Evolutionary conservation across 345 rosid species (phyloP), one percentile per base, ranked within the genome.

Genomic region (Salix purpurea): DNA sequence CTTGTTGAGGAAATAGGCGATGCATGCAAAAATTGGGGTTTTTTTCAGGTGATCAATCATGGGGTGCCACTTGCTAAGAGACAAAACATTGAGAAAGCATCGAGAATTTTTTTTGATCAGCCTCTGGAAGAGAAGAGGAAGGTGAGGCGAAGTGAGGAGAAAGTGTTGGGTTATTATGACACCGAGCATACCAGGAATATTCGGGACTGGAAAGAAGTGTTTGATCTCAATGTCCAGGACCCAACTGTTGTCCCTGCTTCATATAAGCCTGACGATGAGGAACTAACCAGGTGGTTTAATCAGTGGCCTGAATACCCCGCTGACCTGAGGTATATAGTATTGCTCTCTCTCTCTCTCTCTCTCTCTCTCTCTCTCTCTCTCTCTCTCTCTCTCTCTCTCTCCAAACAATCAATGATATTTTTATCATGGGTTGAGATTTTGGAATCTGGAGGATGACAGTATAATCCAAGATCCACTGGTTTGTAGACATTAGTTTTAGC

Each of bases 181-280:
- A 34, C 42, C 7, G 90, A 87, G 77, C 83, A 82, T 58, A 85
- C 88, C 34, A 87, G 85, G 79, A 87, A 87, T 70, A 87, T 85
- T 65, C 82, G 90, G 77, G 90, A 87, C 54, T 85, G 90, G 90
- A 87, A 84, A 74, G 90, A 87, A 62, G 84, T 87, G 19, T 83
- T 84, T 74, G 90, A 87, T 76, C 71, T 78, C 32, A 61, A 34
- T 18, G 65, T 73, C 7, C 8, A 52, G 1, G 34, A 69, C 4
- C 86, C 83, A 50, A 75, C 72, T 8, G 24, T 75, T 9, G 65
- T 76, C 14, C 83, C 83, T 4, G 80, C 85, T 58, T 83, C 87
- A 0, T 62, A 56, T 60, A 65, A 68, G 14, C 77, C 81, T 0
- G 76, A 81, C 36, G 84, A 83, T 44, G 40, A 70, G 26, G 80